Percentiles rank a stretch among this genome's conserved stretches.
Conservation (phyloP, 2,329 filamentous ascomycete species). For the Neurospora sp. region DNA sequence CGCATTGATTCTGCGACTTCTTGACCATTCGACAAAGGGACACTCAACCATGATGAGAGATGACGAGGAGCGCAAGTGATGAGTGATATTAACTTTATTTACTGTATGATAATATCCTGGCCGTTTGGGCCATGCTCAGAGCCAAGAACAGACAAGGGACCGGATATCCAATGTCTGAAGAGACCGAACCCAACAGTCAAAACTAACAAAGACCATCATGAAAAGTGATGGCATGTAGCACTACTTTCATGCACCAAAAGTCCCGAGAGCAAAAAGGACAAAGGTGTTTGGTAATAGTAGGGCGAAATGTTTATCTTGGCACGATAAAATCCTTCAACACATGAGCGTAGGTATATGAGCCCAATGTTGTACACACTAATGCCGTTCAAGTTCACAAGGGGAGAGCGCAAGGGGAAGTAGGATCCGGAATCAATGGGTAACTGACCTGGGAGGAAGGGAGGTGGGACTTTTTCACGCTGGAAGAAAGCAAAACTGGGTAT, state of each 20-base stretch:
- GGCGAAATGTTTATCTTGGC: neutral
- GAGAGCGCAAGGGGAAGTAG: neutral
- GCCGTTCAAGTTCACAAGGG: neutral
- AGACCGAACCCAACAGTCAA: neutral
- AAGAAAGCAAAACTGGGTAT: slow-evolving; percentile 5
- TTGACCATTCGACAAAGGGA: neutral
- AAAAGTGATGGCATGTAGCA: neutral
- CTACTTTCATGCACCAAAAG: neutral
- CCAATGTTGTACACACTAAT: neutral
- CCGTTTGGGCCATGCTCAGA: neutral
- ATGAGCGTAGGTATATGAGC: neutral
- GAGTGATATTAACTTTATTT: neutral
- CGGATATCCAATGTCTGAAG: neutral
- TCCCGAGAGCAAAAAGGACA: neutral
- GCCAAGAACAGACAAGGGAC: neutral
- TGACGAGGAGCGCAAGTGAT: neutral
- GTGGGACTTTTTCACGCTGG: neutral
- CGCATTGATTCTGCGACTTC: neutral
- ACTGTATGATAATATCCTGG: neutral
- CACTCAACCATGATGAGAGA: neutral
- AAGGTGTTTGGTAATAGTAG: neutral
- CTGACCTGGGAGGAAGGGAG: neutral
- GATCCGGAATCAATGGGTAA: neutral
- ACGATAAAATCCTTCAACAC: neutral
- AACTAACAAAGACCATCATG: neutral